Percentiles rank a stretch among this genome's conserved stretches.
phyloP scores from a whole-genome alignment of 1,284 basidiomycete genomes.

The Schizophyllum commune region DNA sequence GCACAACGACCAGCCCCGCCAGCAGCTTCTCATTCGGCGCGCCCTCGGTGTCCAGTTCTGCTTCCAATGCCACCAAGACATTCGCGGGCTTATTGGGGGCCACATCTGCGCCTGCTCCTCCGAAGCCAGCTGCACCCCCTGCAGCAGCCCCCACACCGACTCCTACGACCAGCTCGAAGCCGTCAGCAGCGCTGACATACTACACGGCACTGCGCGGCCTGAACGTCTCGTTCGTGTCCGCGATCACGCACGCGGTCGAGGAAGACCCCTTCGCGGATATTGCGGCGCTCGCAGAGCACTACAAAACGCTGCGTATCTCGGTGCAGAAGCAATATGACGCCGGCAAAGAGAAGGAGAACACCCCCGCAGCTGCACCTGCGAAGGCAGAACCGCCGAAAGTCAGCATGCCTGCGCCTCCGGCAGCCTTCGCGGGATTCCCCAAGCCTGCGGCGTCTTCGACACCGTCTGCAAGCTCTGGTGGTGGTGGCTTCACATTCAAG shows the following conservation, averaged over 20 bases:
- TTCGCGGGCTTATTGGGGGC: constrained; percentile 30
- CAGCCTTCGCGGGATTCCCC: constrained; percentile 5
- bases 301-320: constrained; percentile 50
- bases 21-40: constrained; percentile 5
- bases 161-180: constrained; percentile 13
- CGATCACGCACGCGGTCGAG: constrained; percentile 56
- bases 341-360: constrained; percentile 15
- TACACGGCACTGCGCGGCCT: constrained; percentile 75
- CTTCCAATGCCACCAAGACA: constrained; percentile 34
- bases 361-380: not conserved
- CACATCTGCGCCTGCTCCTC: constrained; percentile 7
- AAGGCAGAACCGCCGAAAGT: constrained; percentile 5
- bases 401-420: constrained; percentile 10
- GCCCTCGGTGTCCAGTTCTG: constrained; percentile 22
- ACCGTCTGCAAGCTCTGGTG: constrained; percentile 1
- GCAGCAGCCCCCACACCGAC: constrained; percentile 7
- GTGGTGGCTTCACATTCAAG: constrained; percentile 3
- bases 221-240: constrained; percentile 64
- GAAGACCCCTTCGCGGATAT: constrained; percentile 76
- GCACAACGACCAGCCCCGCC: constrained; percentile 7
- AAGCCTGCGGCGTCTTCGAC: constrained; percentile 9
- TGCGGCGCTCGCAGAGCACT: constrained; percentile 51
- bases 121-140: constrained; percentile 6
- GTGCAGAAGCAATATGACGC: constrained; percentile 50
- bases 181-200: constrained; percentile 35